Conservation (phyloP, 2,329 filamentous ascomycete genomes). For the Rachicladosporium sp. region DNA sequence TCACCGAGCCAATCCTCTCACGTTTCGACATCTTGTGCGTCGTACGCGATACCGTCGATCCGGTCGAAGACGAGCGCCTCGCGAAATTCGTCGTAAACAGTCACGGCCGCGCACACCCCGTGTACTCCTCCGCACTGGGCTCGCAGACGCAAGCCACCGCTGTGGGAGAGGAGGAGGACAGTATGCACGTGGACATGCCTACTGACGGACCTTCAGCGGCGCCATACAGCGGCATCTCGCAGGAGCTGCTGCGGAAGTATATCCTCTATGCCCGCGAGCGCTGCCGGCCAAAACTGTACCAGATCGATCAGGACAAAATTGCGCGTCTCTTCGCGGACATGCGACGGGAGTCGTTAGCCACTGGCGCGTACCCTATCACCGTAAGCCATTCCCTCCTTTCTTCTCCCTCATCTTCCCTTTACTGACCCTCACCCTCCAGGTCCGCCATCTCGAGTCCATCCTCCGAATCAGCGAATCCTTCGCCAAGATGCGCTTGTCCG, state of each 20-base stretch:
- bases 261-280: slow-evolving; percentile 89
- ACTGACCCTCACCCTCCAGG: slow-evolving; percentile 38
- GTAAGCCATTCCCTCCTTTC: slow-evolving; percentile 45
- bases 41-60: slow-evolving; percentile 89
- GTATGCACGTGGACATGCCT: slow-evolving; percentile 47
- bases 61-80: slow-evolving; percentile 79
- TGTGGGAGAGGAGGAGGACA: slow-evolving; percentile 31
- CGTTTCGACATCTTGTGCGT: slow-evolving; percentile 97
- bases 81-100: slow-evolving; percentile 92
- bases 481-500: slow-evolving; percentile 94
- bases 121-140: slow-evolving; percentile 26
- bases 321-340: slow-evolving; percentile 91
- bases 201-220: slow-evolving; percentile 27
- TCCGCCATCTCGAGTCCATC: slow-evolving; percentile 94
- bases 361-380: slow-evolving; percentile 93
- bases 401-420: slow-evolving; percentile 10
- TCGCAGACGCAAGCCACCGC: slow-evolving; percentile 27
- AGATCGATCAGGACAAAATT: slow-evolving; percentile 96
- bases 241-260: slow-evolving; percentile 87
- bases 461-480: slow-evolving; percentile 92
- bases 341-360: slow-evolving; percentile 82
- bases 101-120: slow-evolving; percentile 77
- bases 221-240: slow-evolving; percentile 63
- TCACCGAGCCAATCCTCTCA: slow-evolving; percentile 93
- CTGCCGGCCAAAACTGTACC: slow-evolving; percentile 82